Evolutionary conservation across 306 rosid genomes (phyloP).

Genomic region (Aeschynomene evenia): DNA sequence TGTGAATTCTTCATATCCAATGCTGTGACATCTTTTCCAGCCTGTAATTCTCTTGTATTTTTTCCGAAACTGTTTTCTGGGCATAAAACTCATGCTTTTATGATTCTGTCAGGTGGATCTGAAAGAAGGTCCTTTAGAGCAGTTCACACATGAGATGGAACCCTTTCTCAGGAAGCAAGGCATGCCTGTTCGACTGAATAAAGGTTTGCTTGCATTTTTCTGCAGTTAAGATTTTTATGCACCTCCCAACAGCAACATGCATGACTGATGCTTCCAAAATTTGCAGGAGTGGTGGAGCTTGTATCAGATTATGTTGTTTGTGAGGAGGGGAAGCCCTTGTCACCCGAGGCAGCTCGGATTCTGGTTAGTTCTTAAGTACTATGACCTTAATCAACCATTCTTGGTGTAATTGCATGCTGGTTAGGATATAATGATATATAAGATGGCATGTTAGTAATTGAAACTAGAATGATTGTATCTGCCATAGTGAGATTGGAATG

Average conservation of each 20-base stretch:
- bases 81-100: not conserved
- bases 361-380: conserved; percentile 48
- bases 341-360: conserved; percentile 86
- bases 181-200: conserved; percentile 93
- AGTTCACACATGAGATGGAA: conserved; percentile 95
- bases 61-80: not conserved
- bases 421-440: too few relatives aligned
- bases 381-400: not conserved
- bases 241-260: not conserved
- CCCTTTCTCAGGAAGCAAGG: conserved; percentile 94
- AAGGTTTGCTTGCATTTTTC: conserved; percentile 48
- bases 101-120: conserved; percentile 69
- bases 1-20: not conserved
- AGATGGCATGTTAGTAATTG: not conserved
- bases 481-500: not conserved
- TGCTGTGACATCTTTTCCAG: not conserved
- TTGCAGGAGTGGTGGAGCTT: conserved; percentile 91
- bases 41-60: not conserved
- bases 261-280: not conserved
- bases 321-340: conserved; percentile 87
- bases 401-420: not conserved
- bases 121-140: conserved; percentile 90
- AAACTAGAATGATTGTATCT: not conserved
- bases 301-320: conserved; percentile 82
- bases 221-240: not conserved